Evolutionary conservation across 2,329 filamentous ascomycete species (phyloP), one percentile per base, ranked within the genome.

Genomic region (Pezicula carpinea): DNA sequence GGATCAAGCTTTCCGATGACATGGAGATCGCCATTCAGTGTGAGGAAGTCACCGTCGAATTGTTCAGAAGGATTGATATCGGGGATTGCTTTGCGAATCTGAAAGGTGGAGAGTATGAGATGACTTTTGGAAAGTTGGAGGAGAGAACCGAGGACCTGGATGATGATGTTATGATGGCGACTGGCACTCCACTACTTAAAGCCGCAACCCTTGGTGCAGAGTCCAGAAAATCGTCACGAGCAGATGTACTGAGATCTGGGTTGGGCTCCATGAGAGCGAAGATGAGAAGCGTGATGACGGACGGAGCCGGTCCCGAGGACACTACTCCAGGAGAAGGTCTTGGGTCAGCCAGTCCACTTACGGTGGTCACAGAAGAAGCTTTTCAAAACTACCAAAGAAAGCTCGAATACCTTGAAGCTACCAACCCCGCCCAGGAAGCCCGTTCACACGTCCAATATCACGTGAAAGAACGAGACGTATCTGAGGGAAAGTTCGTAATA

Each of bases 11-110:
- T 4, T 68, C 69, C 6, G 69, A 75, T 36, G 75, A 77, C 40
- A 72, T 77, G 48, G 76, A 79, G 56, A 57, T 79, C 13, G 72
- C 74, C 0, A 70, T 78, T 39, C 70, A 72, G 48, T 68, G 66
- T 2, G 74, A 78, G 41, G 67, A 72, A 47, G 72, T 76, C 2
- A 66, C 61, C 5, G 68, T 78, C 17, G 63, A 62, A 2, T 60
- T 79, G 0, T 75, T 78, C 52, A 63, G 76, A 33, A 62, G 67
- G 5, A 73, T 78, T 29, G 67, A 72, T n/a, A 66, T 79, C 29
- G 70, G 70, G 4, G 72, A 79, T 50, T 72, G 76, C 10, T 78
- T 71, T 55, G 72, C 68, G n/a, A 77, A 76, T 55, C 58, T 77
- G 40, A 79, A 79, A 56, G 74, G 73, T 18, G 72, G 71, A n/a